Conservation (phyloP, 768 basidiomycete genomes). For the Lactarius vividus region DNA sequence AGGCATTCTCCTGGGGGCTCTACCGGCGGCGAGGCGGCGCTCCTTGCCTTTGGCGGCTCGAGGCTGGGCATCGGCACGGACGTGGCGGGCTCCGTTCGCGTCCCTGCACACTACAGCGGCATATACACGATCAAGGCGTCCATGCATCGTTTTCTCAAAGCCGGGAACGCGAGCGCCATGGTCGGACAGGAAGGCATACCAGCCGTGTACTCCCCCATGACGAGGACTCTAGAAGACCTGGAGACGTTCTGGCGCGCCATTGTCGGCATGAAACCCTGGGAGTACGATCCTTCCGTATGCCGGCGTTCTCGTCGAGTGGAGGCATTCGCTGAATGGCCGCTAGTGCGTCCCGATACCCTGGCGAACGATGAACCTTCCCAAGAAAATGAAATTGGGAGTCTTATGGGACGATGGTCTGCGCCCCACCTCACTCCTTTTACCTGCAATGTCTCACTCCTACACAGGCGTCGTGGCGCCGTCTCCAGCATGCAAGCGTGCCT, state of each 20-base stretch:
- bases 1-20: slow-evolving; percentile 62
- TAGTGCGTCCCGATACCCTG: slow-evolving; percentile 39
- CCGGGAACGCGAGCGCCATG: slow-evolving; percentile 46
- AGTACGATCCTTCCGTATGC: slow-evolving; percentile 54
- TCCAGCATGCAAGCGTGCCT: slow-evolving; percentile 57
- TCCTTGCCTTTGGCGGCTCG: slow-evolving; percentile 53
- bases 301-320: neutral
- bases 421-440: neutral
- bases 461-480: slow-evolving; percentile 57
- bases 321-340: neutral
- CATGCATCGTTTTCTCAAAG: slow-evolving; percentile 52
- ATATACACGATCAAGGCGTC: slow-evolving; percentile 60
- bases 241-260: slow-evolving; percentile 65
- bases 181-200: slow-evolving; percentile 58
- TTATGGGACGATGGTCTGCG: slow-evolving; percentile 54
- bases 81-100: slow-evolving; percentile 65
- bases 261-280: slow-evolving; percentile 60
- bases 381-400: slow-evolving; percentile 21
- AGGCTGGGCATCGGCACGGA: slow-evolving; percentile 53
- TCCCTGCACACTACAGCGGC: slow-evolving; percentile 65
- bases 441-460: neutral
- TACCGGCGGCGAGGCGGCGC: slow-evolving; percentile 63
- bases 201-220: slow-evolving; percentile 57
- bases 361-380: slow-evolving; percentile 29
- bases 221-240: slow-evolving; percentile 57